Evolutionary conservation across 2,329 filamentous ascomycete genomes (phyloP).

Genomic region (Pseudocercospora fijiensis): DNA sequence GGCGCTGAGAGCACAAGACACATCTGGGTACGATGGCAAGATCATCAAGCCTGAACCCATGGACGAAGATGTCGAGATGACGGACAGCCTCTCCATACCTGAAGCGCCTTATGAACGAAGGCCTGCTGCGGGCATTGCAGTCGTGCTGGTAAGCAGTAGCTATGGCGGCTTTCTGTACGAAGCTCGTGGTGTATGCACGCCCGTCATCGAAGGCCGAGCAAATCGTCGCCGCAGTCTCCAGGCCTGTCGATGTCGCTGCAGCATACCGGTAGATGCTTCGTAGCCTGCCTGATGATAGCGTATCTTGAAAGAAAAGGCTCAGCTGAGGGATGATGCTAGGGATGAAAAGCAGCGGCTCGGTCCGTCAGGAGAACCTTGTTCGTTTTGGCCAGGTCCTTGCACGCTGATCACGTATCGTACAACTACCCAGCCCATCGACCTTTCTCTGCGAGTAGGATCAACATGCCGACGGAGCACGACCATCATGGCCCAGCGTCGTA

Average conservation of each 20-base stretch:
- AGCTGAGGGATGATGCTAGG: too few species aligned
- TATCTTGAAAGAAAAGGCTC: slow-evolving; percentile 3
- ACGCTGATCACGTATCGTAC: neutral
- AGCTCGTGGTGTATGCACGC: neutral
- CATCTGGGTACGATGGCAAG: too few species aligned
- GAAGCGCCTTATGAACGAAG: neutral
- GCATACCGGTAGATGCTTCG: neutral
- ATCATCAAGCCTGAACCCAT: neutral
- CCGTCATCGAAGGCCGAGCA: neutral
- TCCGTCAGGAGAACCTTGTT: neutral
- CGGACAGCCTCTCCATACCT: neutral
- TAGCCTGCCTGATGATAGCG: neutral
- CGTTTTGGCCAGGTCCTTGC: neutral
- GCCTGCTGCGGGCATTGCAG: too few species aligned
- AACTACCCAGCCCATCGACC: too few species aligned
- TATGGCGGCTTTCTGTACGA: neutral
- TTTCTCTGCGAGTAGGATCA: neutral
- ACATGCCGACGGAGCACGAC: slow-evolving; percentile 15
- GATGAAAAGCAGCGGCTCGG: neutral
- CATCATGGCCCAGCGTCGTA: slow-evolving; percentile 23
- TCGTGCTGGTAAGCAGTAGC: neutral
- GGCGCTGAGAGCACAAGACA: too few species aligned
- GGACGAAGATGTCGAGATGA: neutral
- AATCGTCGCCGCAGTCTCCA: neutral
- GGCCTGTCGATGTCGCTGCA: neutral